Conservation (phyloP, 2,329 filamentous ascomycete genomes). For the Penicillium sp. region DNA sequence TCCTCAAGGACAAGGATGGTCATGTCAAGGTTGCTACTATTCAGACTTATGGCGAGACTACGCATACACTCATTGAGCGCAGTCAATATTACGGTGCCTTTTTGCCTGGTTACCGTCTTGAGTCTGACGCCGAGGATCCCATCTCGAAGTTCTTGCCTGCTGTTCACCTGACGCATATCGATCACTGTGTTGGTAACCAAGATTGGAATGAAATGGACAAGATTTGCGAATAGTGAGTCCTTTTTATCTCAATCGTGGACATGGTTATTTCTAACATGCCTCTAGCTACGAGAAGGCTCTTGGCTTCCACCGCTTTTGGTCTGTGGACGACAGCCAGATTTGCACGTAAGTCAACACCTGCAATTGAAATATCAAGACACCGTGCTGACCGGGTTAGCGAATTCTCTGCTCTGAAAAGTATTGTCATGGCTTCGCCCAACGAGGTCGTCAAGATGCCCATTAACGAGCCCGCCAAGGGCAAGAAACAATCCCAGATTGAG, state of each 20-base stretch:
- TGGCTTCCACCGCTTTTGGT: conserved; percentile 96
- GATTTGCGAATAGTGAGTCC: conserved; percentile 54
- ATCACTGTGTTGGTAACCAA: conserved; percentile 97
- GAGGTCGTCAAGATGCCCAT: conserved; percentile 95
- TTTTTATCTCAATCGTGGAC: neutral
- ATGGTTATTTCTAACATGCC: conserved; percentile 4
- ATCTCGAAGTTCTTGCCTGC: conserved; percentile 51
- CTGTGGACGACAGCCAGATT: conserved; percentile 87
- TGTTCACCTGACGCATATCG: conserved; percentile 68
- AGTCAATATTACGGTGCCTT: conserved; percentile 67
- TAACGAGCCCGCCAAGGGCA: conserved; percentile 87
- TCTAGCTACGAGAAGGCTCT: conserved; percentile 77
- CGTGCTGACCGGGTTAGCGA: conserved; percentile 44
- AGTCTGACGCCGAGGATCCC: conserved; percentile 44
- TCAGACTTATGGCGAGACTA: conserved; percentile 89
- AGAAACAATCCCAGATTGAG: conserved; percentile 90
- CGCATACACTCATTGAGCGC: conserved; percentile 81
- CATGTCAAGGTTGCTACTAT: conserved; percentile 71
- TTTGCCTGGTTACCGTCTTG: conserved; percentile 71
- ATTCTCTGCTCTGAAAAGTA: conserved; percentile 78
- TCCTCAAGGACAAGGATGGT: conserved; percentile 58
- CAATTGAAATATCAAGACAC: neutral
- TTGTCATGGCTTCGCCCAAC: conserved; percentile 85
- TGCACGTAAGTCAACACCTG: conserved; percentile 50
- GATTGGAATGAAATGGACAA: conserved; percentile 83